phyloP scores from a whole-genome alignment of 2,329 filamentous ascomycete species.

The Nemania sp. region DNA sequence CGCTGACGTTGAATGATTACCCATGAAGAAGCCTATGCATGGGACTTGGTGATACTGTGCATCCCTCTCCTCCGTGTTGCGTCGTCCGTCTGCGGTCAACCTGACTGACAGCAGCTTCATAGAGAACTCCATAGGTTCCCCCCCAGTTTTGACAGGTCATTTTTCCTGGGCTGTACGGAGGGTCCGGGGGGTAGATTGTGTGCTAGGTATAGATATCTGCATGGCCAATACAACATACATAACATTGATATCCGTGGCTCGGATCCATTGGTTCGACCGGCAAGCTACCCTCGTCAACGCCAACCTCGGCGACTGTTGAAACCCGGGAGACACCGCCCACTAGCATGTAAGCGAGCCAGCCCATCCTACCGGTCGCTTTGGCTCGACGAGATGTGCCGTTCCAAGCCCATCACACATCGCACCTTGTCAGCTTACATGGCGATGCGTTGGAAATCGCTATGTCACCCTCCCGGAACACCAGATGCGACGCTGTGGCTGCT shows the following conservation, averaged over 20 bases:
- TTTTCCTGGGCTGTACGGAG: conserved; percentile 14
- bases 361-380: conserved; percentile 34
- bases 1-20: conserved; percentile 33
- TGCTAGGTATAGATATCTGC: conserved; percentile 28
- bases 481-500: conserved; percentile 43
- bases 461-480: conserved; percentile 37
- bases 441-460: conserved; percentile 41
- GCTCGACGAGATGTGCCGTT: conserved; percentile 35
- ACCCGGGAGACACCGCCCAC: conserved; percentile 39
- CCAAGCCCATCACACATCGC: conserved; percentile 37
- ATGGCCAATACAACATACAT: conserved; percentile 36
- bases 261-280: conserved; percentile 39
- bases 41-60: conserved; percentile 32
- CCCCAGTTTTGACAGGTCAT: conserved; percentile 28
- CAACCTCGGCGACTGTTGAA: conserved; percentile 42
- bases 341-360: conserved; percentile 40
- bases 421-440: conserved; percentile 36
- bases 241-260: conserved; percentile 41
- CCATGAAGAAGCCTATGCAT: conserved; percentile 31
- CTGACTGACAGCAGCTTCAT: conserved; percentile 33
- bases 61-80: conserved; percentile 18
- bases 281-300: conserved; percentile 35
- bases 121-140: conserved; percentile 22
- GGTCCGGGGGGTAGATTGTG: conserved; percentile 6
- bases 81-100: conserved; percentile 27